Conservation (phyloP, 345 rosid species). For the sweet orange (Citrus sinensis) region DVS_A1.0 CM039162.1:24905001-24905500, state of each 20-base stretch:
- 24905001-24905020: constrained; percentile 69
- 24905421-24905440: constrained; percentile 93
- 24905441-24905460: constrained; percentile 93
- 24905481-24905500: background rate
- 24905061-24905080: constrained; percentile 65
- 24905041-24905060: constrained; percentile 16
- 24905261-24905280: background rate
- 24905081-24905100: constrained; percentile 95
- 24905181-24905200: constrained; percentile 90
- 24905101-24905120: constrained; percentile 85
- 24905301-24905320: constrained; percentile 64
- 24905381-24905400: constrained; percentile 65
- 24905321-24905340: constrained; percentile 80
- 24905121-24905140: constrained; percentile 72
- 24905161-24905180: constrained; percentile 85
- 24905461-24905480: constrained; percentile 38
- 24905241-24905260: constrained; percentile 17
- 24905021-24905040: constrained; percentile 49
- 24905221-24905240: constrained; percentile 63
- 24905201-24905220: constrained; percentile 64
- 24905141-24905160: constrained; percentile 79
- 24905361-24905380: constrained; percentile 87
- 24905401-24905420: constrained; percentile 88
- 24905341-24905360: constrained; percentile 97
- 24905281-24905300: background rate